These are phyloP conservation scores for Blastobotrys mokoenaii DNA, from an alignment of 805 yeast genomes.

Conservation along the genomic window DNA sequence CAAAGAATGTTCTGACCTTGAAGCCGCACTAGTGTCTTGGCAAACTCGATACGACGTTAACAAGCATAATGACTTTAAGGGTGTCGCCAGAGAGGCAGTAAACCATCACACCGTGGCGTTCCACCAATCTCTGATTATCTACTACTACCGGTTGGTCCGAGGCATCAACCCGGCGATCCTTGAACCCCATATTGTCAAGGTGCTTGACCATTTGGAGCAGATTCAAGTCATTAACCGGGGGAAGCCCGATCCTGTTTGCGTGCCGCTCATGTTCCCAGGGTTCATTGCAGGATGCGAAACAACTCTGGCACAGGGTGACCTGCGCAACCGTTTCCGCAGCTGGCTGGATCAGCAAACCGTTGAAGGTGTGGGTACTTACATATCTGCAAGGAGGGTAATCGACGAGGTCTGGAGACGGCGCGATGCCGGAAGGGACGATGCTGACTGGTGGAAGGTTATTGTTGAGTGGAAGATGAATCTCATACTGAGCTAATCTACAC, in stretches of 20 bases:
- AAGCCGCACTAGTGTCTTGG: conserved; percentile 54
- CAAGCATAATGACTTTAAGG: conserved; percentile 17
- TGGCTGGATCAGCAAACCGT: conserved; percentile 48
- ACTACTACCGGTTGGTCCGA: conserved; percentile 57
- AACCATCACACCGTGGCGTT: conserved; percentile 77
- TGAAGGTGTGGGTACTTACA: conserved; percentile 66
- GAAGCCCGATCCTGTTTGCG: conserved; percentile 48
- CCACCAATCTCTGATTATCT: conserved; percentile 61
- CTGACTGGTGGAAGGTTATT: conserved; percentile 72
- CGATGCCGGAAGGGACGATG: conserved; percentile 46
- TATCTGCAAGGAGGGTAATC: conserved; percentile 82
- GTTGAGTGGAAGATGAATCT: conserved; percentile 81
- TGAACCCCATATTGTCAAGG: conserved; percentile 54
- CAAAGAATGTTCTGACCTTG: conserved; percentile 30
- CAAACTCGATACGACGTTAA: conserved; percentile 48
- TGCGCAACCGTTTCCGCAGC: conserved; percentile 58
- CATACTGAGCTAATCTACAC: conserved; percentile 38
- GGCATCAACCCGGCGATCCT: conserved; percentile 45
- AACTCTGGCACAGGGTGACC: conserved; percentile 34
- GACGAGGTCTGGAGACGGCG: conserved; percentile 78
- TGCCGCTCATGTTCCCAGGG: conserved; percentile 84
- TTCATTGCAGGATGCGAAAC: conserved; percentile 84
- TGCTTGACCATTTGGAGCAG: conserved; percentile 54
- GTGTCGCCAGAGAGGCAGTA: conserved; percentile 49
- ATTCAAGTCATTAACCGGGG: conserved; percentile 48